Percentiles rank a stretch among this genome's conserved stretches.
These are phyloP conservation scores for Xylariaceae sp. DNA, from an alignment of 2,329 filamentous ascomycete genomes.

Conservation along the genomic window DNA sequence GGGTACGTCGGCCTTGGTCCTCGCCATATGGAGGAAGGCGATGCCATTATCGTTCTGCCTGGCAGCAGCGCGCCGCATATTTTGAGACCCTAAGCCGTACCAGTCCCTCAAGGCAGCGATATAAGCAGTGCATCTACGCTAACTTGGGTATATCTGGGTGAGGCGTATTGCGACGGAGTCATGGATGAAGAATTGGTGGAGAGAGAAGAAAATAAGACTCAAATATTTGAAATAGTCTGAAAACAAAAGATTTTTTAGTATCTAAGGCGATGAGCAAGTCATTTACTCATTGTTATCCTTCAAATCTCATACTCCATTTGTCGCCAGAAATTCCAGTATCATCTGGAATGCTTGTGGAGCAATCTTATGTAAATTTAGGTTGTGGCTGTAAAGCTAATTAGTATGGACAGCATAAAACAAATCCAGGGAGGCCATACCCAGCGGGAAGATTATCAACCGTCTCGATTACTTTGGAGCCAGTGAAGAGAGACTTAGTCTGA, in stretches of 20 bases:
- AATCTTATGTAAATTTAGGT: slow-evolving; percentile 39
- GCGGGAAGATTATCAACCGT: slow-evolving; percentile 39
- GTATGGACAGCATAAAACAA: not conserved
- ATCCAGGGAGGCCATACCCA: slow-evolving; percentile 32
- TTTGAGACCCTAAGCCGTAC: slow-evolving; percentile 21
- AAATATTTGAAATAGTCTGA: not conserved
- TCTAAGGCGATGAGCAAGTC: too few species aligned
- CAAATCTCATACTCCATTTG: slow-evolving; percentile 31
- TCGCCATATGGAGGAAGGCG: slow-evolving; percentile 28
- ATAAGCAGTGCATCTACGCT: too few species aligned
- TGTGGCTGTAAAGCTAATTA: slow-evolving; percentile 28
- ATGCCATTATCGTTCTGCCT: slow-evolving; percentile 38
- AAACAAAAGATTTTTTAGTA: too few species aligned
- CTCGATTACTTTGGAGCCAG: slow-evolving; percentile 29
- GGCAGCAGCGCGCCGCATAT: slow-evolving; percentile 40
- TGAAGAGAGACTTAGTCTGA: slow-evolving; percentile 25
- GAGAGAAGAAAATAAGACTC: not conserved
- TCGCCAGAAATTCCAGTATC: slow-evolving; percentile 36
- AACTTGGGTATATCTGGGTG: slow-evolving; percentile 40
- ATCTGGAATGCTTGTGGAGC: slow-evolving; percentile 36
- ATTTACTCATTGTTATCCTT: too few species aligned
- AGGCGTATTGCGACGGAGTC: slow-evolving; percentile 43
- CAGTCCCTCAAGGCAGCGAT: not conserved
- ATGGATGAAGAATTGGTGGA: slow-evolving; percentile 41
- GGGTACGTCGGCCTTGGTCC: slow-evolving; percentile 42